These are phyloP conservation scores for Arthrobotrys iridis DNA, from an alignment of 2,329 filamentous ascomycete species.

Conservation along the genomic window DNA sequence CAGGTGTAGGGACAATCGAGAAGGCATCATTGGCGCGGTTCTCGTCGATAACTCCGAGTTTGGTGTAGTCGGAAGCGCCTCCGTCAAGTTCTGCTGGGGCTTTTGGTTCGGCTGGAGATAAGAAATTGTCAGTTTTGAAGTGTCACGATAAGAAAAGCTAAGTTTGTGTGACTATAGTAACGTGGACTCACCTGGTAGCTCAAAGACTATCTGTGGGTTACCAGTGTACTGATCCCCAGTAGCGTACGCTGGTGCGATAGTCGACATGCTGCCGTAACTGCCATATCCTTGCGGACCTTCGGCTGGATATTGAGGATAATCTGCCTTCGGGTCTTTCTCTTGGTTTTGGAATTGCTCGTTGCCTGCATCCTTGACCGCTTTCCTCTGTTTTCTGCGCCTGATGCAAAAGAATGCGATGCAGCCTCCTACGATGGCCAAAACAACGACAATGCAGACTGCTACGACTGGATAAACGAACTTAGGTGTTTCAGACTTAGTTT, in stretches of 20 bases:
- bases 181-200: conserved; percentile 40
- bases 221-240: conserved; percentile 32
- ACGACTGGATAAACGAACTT: conserved; percentile 51
- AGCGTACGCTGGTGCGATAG: conserved; percentile 43
- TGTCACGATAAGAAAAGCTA: conserved; percentile 3
- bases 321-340: conserved; percentile 40
- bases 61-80: conserved; percentile 23
- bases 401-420: conserved; percentile 52
- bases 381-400: conserved; percentile 31
- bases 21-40: conserved; percentile 22
- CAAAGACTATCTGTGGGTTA: conserved; percentile 42
- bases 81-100: conserved; percentile 45
- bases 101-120: conserved; percentile 40
- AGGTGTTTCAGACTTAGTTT: conserved; percentile 43
- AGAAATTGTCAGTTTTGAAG: conserved; percentile 13
- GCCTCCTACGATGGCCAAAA: conserved; percentile 41
- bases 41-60: conserved; percentile 49
- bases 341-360: conserved; percentile 50
- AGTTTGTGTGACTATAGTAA: not conserved
- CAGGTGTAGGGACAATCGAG: conserved; percentile 53
- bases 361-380: conserved; percentile 34
- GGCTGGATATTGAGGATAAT: conserved; percentile 30
- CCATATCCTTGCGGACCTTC: conserved; percentile 29
- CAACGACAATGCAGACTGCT: conserved; percentile 40
- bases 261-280: conserved; percentile 46